Evolutionary conservation across 306 rosid species (phyloP).

Genomic region (Fragaria vesca): DNA sequence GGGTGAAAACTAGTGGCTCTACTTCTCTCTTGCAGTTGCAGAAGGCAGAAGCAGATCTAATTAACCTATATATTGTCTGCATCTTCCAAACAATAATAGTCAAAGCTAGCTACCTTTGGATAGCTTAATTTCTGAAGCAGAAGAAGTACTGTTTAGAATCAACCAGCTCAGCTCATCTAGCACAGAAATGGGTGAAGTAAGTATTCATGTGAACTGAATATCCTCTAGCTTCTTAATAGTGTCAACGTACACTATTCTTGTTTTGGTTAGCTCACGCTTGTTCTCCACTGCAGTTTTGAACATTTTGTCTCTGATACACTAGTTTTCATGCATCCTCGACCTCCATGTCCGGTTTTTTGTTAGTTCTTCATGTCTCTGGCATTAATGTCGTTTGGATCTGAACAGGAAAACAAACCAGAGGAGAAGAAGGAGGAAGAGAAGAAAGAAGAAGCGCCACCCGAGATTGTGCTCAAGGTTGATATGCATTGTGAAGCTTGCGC

Average conservation of each 20-base stretch:
- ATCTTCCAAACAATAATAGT: background rate
- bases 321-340: background rate
- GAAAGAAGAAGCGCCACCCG: conserved; percentile 52
- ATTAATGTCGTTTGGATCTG: background rate
- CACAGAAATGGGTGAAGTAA: conserved; percentile 72
- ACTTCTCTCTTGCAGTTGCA: background rate
- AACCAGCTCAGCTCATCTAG: conserved; percentile 13
- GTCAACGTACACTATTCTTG: background rate
- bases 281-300: background rate
- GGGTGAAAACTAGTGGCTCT: background rate
- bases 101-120: background rate
- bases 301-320: background rate
- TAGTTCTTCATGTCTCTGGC: background rate
- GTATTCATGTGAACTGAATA: conserved; percentile 18
- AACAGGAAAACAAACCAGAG: conserved; percentile 39
- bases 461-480: conserved; percentile 84
- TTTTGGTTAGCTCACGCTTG: background rate
- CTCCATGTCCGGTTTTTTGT: background rate
- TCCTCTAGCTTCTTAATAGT: background rate
- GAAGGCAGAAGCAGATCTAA: background rate
- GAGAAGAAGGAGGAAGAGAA: conserved; percentile 35
- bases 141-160: conserved; percentile 18
- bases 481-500: conserved; percentile 99
- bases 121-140: conserved; percentile 18
- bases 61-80: background rate